Evolutionary conservation across 1,139 yeast genomes (phyloP).

Genomic region (Yamadazyma membranifaciens): DNA sequence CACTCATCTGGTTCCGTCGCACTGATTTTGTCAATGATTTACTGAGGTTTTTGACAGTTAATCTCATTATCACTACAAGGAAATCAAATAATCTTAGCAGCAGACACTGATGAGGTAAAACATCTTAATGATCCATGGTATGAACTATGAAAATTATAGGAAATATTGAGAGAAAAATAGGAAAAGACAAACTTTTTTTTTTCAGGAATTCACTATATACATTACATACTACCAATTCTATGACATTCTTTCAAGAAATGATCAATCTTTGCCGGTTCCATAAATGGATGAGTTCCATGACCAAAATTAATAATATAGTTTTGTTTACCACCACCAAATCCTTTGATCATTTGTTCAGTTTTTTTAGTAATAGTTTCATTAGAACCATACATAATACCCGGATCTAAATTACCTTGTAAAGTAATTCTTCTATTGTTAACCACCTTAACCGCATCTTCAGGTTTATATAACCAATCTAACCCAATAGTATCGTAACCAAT

Average conservation of each 20-base stretch:
- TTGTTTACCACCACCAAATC: slow-evolving; percentile 90
- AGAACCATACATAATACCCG: slow-evolving; percentile 90
- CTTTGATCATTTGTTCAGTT: slow-evolving; percentile 83
- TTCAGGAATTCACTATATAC: slow-evolving; percentile 3
- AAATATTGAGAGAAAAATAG: too few species aligned
- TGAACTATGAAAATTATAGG: too few species aligned
- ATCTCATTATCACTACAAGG: too few species aligned
- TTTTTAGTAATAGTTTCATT: slow-evolving; percentile 75
- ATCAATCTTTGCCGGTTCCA: slow-evolving; percentile 87
- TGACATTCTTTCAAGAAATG: slow-evolving; percentile 88
- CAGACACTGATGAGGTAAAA: too few species aligned
- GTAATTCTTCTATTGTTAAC: slow-evolving; percentile 74
- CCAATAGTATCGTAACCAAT: slow-evolving; percentile 88
- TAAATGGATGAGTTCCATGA: slow-evolving; percentile 96
- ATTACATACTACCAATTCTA: slow-evolving; percentile 53
- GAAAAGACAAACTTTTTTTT: too few species aligned
- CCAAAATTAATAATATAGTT: slow-evolving; percentile 92
- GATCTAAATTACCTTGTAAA: slow-evolving; percentile 93
- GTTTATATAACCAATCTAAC: slow-evolving; percentile 88
- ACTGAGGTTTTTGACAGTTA: too few species aligned
- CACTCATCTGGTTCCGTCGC: slow-evolving; percentile 1
- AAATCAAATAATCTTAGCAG: too few species aligned
- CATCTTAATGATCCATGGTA: too few species aligned
- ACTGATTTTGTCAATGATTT: too few species aligned
- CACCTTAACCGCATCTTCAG: slow-evolving; percentile 80